phyloP scores from a whole-genome alignment of 202 grass and related monocot genomes.

The Carex arenaria region DNA sequence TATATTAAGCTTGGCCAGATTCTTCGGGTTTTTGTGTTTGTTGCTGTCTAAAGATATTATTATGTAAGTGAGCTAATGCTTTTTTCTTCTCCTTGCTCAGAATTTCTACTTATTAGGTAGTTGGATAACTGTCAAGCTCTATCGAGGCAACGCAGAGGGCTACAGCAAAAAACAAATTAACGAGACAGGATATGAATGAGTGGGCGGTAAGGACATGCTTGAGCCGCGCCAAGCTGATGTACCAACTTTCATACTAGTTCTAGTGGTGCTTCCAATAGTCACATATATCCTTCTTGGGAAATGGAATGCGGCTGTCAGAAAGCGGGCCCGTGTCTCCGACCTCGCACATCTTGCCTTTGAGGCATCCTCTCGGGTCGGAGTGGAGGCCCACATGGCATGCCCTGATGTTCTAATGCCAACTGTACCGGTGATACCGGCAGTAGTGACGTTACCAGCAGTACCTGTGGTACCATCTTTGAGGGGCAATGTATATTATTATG shows the following conservation, averaged over 20 bases:
- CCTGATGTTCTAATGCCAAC: constrained; percentile 52
- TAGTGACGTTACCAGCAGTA: constrained; percentile 30
- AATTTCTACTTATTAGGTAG: background rate
- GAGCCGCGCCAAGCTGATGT: constrained; percentile 90
- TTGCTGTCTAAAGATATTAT: background rate
- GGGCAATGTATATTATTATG: constrained; percentile 51
- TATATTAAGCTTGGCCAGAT: background rate
- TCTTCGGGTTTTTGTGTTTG: background rate
- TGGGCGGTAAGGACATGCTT: constrained; percentile 90
- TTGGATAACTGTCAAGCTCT: background rate
- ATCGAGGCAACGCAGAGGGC: background rate
- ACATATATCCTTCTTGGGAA: constrained; percentile 92
- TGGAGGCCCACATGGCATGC: constrained; percentile 43
- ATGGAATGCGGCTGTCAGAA: constrained; percentile 70
- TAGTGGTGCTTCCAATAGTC: constrained; percentile 80
- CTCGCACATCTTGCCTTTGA: constrained; percentile 71
- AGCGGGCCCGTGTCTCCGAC: constrained; percentile 55
- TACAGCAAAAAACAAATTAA: background rate
- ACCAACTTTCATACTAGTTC: constrained; percentile 65
- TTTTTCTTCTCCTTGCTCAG: background rate
- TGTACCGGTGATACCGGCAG: constrained; percentile 33
- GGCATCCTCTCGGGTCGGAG: constrained; percentile 65
- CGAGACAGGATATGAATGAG: constrained; percentile 24
- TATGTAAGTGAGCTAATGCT: background rate
- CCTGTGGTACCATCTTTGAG: background rate